phyloP scores from a whole-genome alignment of 805 yeast species.

The Diddensiella caesifluorescens region DNA sequence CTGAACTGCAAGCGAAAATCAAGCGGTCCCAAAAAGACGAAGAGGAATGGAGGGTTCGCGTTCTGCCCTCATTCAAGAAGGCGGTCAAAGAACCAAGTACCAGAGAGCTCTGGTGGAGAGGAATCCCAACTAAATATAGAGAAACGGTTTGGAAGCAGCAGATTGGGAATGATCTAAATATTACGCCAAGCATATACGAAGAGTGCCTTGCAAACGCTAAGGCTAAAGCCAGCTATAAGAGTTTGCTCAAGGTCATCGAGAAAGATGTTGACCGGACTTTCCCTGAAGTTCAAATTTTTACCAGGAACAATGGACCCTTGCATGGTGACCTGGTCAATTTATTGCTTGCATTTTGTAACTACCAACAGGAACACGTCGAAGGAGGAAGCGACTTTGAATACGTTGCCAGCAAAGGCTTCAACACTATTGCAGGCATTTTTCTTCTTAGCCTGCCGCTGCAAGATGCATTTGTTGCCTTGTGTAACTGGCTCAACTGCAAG shows the following conservation, averaged over 20 bases:
- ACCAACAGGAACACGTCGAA: conserved; percentile 23
- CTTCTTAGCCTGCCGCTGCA: conserved; percentile 34
- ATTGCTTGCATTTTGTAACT: conserved; percentile 32
- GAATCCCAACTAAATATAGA: conserved; percentile 45
- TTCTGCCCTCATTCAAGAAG: conserved; percentile 35
- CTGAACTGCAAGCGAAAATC: conserved; percentile 21
- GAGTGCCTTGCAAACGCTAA: conserved; percentile 12
- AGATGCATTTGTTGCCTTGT: conserved; percentile 38
- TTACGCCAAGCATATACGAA: conserved; percentile 19
- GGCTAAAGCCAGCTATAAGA: conserved; percentile 6
- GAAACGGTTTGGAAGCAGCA: conserved; percentile 47
- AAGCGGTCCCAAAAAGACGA: conserved; percentile 27
- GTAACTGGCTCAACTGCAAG: conserved; percentile 36
- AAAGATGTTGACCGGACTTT: conserved; percentile 24
- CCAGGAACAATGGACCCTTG: conserved; percentile 28
- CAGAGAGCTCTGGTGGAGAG: conserved; percentile 59
- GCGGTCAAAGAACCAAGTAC: conserved; percentile 37
- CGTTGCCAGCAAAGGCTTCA: conserved; percentile 35
- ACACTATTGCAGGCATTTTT: conserved; percentile 39
- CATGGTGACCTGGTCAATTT: conserved; percentile 34
- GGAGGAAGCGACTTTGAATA: conserved; percentile 14
- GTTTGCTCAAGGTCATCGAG: conserved; percentile 1
- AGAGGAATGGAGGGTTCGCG: conserved; percentile 37
- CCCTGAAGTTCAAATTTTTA: conserved; percentile 38
- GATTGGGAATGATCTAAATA: conserved; percentile 33